Evolutionary conservation across 2,329 filamentous ascomycete genomes (phyloP).

Genomic region (Hypoxylon sp.): DNA sequence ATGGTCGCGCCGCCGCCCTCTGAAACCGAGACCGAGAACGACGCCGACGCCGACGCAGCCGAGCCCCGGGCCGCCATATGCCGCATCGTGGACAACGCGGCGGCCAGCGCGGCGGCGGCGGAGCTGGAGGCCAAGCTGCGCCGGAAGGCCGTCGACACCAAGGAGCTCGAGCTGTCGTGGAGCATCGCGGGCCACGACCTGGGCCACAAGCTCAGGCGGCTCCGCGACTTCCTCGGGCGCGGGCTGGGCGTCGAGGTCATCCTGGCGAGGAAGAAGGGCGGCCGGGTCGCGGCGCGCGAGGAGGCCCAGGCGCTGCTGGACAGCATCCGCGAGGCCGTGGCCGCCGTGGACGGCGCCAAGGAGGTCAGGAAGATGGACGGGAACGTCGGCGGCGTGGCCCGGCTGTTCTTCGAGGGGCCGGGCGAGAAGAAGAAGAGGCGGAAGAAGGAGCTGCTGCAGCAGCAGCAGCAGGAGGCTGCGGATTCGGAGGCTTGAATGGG

Average conservation of each 20-base stretch:
- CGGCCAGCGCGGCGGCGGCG: constrained; percentile 48
- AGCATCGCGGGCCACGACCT: constrained; percentile 81
- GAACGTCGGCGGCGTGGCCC: constrained; percentile 48
- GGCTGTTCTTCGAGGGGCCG: constrained; percentile 51
- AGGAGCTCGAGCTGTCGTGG: constrained; percentile 93
- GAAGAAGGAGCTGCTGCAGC: constrained; percentile 11
- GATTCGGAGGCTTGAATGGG: too few relatives aligned
- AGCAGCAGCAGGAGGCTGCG: constrained; percentile 7
- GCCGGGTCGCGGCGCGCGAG: constrained; percentile 65
- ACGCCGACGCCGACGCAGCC: constrained; percentile 31
- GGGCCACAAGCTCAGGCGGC: constrained; percentile 71
- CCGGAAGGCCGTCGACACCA: constrained; percentile 60
- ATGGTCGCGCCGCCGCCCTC: constrained; percentile 44
- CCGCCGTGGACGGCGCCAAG: constrained; percentile 44
- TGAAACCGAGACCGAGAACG: constrained; percentile 22
- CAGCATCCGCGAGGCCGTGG: constrained; percentile 51
- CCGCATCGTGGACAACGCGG: constrained; percentile 70
- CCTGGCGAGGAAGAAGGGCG: constrained; percentile 72
- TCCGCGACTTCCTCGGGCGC: constrained; percentile 74
- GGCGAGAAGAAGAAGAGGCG: constrained; percentile 24
- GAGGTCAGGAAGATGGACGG: constrained; percentile 54
- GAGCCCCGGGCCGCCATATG: constrained; percentile 69
- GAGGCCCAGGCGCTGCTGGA: constrained; percentile 69
- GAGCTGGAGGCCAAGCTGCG: constrained; percentile 54
- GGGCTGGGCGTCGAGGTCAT: constrained; percentile 79